Evolutionary conservation across 225 moss, liverwort and hornwort species (phyloP), one percentile per base, ranked within the genome.

Genomic region (Polytrichum commune): DNA sequence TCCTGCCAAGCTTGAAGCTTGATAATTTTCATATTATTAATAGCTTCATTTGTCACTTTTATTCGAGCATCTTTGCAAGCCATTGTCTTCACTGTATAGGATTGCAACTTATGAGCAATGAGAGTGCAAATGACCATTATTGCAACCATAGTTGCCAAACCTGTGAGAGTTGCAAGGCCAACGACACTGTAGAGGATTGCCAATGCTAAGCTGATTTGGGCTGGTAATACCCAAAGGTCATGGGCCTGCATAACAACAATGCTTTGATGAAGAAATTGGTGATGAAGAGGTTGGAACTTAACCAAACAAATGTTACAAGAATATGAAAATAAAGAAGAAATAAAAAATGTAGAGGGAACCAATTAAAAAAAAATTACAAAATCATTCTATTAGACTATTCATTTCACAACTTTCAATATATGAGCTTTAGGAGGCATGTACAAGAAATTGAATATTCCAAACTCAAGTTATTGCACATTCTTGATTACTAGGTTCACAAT

Each of bases 1-100:
- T 90, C 77, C 66, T 90, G 86, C 89, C 89, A 90, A 2, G 86
- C 72, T 72, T 90, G 89, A 25, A 90, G 89, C 72, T 90, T 90
- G 65, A 90, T 86, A 10, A 90, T 80, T 71, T 86, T 90, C 89
- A 86, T 86, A 71, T 80, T 79, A 28, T 77, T 82, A 28, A 90
- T 77, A 58, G 79, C 86, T 66, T 90, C 89, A 65, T 75, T 86
- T 20, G 81, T 84, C 23, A 79, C 81, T 69, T 84, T 90, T 60
- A 86, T 71, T 54, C 89, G 63, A 27, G 54, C 71, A 63, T 90
- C 86, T 64, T 86, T 84, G 81, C 79, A 81, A 33, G 60, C 79
- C 72, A 86, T 79, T 24, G 84, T 78, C 55, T 46, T 28, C 25
- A 77, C 22, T n/a, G 75, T 81, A 63, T 78, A 86, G 3, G 74